A percentile compares a stretch with the other conserved stretches of the same genome.
Conservation (phyloP, 2,329 filamentous ascomycete species). For the Lasiodiplodia hormozganensis region DNA sequence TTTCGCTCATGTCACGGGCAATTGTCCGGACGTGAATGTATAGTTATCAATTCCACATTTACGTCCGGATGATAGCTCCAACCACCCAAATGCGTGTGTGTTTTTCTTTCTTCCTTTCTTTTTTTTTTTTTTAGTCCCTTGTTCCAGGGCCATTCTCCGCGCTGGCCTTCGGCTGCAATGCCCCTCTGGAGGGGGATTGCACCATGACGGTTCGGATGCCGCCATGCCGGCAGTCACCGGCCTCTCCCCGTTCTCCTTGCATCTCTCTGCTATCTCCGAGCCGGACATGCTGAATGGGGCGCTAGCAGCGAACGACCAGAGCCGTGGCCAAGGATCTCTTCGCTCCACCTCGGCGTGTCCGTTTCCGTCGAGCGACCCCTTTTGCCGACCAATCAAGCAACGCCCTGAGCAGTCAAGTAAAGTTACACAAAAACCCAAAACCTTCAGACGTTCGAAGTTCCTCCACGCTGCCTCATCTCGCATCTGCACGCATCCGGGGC, state of each 20-base stretch:
- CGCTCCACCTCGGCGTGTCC: not conserved
- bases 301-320: conserved; percentile 1
- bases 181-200: not conserved
- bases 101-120: no score
- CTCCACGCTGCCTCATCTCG: conserved; percentile 10
- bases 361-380: conserved; percentile 9
- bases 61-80: no score
- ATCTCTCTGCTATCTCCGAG: conserved; percentile 18
- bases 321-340: conserved; percentile 11
- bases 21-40: no score
- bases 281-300: not conserved
- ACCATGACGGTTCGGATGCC: not conserved
- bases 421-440: conserved; percentile 30
- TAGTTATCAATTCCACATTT: no score
- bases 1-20: no score
- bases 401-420: not conserved
- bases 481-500: not conserved
- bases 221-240: conserved; percentile 1
- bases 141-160: no score
- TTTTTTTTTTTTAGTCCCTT: no score
- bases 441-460: conserved; percentile 24
- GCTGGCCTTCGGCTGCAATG: no score
- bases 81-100: no score
- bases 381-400: conserved; percentile 6
- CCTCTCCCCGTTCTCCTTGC: not conserved